Percentiles rank a stretch among this genome's conserved stretches.
phyloP scores from a whole-genome alignment of 345 rosid species.

The Dovyalis caffra region DNA sequence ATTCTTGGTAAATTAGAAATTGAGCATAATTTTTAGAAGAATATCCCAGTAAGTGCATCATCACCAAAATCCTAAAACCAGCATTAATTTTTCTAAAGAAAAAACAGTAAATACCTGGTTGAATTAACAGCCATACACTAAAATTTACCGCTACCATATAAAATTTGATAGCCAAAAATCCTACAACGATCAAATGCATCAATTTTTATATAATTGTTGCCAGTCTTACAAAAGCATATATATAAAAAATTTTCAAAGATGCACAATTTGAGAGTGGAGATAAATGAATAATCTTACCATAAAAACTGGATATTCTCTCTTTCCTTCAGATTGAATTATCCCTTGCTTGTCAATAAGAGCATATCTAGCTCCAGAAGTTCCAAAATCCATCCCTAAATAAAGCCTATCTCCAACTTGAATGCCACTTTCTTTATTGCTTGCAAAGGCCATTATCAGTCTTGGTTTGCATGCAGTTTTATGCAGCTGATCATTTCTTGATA shows the following conservation, averaged over 20 bases:
- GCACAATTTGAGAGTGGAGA: not conserved
- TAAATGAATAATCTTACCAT: constrained; percentile 33
- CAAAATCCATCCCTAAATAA: constrained; percentile 91
- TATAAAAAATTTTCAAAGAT: not conserved
- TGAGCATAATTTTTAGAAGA: not conserved
- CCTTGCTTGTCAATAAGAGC: constrained; percentile 72
- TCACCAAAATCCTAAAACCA: not conserved
- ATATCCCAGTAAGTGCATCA: not conserved
- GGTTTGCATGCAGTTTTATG: constrained; percentile 4
- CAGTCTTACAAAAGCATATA: too few species aligned
- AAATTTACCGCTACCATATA: too few species aligned
- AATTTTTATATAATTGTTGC: too few species aligned
- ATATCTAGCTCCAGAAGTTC: constrained; percentile 89
- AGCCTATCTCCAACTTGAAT: constrained; percentile 39
- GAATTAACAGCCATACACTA: too few species aligned
- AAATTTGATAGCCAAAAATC: too few species aligned
- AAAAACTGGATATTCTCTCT: constrained; percentile 57
- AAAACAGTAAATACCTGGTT: too few species aligned
- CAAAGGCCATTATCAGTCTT: constrained; percentile 32
- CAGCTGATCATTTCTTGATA: constrained; percentile 10
- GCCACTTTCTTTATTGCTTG: constrained; percentile 17
- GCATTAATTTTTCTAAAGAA: too few species aligned
- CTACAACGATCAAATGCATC: too few species aligned
- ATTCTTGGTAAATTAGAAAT: not conserved
- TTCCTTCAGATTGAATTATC: constrained; percentile 54